A percentile compares a stretch with the other conserved stretches of the same genome.
phyloP scores from a whole-genome alignment of 306 rosid genomes.

The Sicyos baderoa region DNA sequence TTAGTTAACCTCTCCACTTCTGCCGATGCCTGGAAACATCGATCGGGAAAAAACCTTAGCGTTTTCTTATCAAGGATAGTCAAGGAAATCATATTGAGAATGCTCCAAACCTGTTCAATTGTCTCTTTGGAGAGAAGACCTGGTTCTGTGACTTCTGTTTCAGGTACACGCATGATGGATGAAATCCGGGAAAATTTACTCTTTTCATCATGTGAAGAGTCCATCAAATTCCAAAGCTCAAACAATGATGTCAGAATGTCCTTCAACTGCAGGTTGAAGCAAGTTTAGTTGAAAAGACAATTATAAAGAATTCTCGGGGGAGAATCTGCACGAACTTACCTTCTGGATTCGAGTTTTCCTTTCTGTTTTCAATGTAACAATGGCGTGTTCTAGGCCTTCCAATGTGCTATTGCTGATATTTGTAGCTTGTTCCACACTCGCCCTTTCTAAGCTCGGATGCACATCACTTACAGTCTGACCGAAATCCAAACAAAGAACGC shows the following conservation, averaged over 20 bases:
- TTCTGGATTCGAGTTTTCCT: slow-evolving; percentile 62
- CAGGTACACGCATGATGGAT: slow-evolving; percentile 45
- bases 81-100: slow-evolving; percentile 12
- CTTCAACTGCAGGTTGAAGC: slow-evolving; percentile 58
- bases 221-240: slow-evolving; percentile 99
- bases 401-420: slow-evolving; percentile 78
- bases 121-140: slow-evolving; percentile 67
- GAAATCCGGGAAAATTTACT: slow-evolving; percentile 47
- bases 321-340: slow-evolving; percentile 32
- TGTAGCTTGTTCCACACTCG: slow-evolving; percentile 62
- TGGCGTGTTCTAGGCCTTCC: slow-evolving; percentile 79
- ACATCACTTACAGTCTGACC: slow-evolving; percentile 74
- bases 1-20: slow-evolving; percentile 81
- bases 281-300: slow-evolving; percentile 7
- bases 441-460: slow-evolving; percentile 80
- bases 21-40: slow-evolving; percentile 55
- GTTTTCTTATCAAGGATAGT: neutral
- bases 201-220: slow-evolving; percentile 74
- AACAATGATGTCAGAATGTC: slow-evolving; percentile 50
- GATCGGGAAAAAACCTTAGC: slow-evolving; percentile 13
- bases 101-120: slow-evolving; percentile 59
- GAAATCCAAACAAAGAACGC: slow-evolving; percentile 82
- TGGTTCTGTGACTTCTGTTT: slow-evolving; percentile 52
- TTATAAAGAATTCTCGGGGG: slow-evolving; percentile 8
- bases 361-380: slow-evolving; percentile 59